Evolutionary conservation across 192 early-diverging fungal genomes (phyloP), one percentile per base, ranked within the genome.

Genomic region (Diversispora epigaea): DNA sequence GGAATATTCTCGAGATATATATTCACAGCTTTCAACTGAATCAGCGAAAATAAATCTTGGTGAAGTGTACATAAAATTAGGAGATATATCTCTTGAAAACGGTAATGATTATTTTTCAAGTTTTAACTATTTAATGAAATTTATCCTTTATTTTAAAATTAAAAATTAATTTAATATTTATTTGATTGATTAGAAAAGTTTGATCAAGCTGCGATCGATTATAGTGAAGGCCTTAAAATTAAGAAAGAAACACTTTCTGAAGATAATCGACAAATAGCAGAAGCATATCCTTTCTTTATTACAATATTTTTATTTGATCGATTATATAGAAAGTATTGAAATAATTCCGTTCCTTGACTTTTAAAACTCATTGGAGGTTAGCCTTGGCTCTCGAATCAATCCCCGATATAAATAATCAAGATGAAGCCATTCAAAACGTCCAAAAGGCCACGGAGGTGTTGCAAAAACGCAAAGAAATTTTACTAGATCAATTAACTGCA

Each of bases 41-140:
- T 82, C 84, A 49, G 76, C 83, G 12, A 77, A 85, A 75, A 63
- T 85, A 45, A 72, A 87, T 76, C 78, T 91, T 73, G 86, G 91
- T 41, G 89, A 92, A 82, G 80, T 94, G 70, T 86, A 90, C 73
- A 79, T 93, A 69, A 84, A 86, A 0, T 83, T 97, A 39, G 94
- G 95, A 46, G 95, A 97, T 77, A 88, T 97, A 7, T 94, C 91
- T 6, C 80, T 97, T 68, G 95, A 97, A 80, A 89, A 89, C 9
- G 93, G 92, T 84, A 87, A 81, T 71, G 11, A 17, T 54, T 65
- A 39, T 9, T 11, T n/a, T 54, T 75, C 21, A 65, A 41, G 7
- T 71, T 56, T 15, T 73, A 32, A 17, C 61, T 47, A 3, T 11
- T 15, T 21, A 76, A 72, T 71, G 4, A 60, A 77, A 58, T 61